A percentile compares a stretch with the other conserved stretches of the same genome.
Conservation (phyloP, 2,329 filamentous ascomycete genomes). For the Furcasterigmium furcatum region DNA sequence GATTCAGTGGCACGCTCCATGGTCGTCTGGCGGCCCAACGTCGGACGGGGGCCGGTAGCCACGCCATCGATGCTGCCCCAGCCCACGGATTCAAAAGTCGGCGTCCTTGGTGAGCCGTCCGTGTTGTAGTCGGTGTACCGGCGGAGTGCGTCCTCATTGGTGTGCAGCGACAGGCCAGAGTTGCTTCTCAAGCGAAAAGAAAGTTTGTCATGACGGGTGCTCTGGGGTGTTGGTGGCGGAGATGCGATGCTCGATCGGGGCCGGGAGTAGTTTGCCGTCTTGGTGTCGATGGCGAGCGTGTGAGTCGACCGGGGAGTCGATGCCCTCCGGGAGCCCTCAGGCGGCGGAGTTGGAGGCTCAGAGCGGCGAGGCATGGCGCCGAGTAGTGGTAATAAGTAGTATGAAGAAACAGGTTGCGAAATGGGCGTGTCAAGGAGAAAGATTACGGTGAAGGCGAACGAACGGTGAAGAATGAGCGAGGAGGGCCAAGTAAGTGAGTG, state of each 20-base stretch:
- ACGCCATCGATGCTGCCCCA: conserved; percentile 16
- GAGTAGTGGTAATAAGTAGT: background rate
- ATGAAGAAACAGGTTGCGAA: too few relatives aligned
- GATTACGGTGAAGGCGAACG: background rate
- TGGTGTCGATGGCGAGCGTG: conserved; percentile 1
- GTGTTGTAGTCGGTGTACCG: conserved; percentile 43
- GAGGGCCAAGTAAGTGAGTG: background rate
- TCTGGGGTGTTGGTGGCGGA: conserved; percentile 18
- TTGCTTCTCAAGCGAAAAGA: conserved; percentile 36
- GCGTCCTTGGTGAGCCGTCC: conserved; percentile 29
- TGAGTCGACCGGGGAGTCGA: background rate
- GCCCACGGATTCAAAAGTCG: conserved; percentile 9
- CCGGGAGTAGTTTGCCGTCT: background rate
- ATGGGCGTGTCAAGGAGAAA: too few relatives aligned
- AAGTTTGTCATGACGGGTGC: conserved; percentile 15
- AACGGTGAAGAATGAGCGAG: background rate
- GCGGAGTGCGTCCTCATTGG: conserved; percentile 38
- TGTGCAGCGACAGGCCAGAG: conserved; percentile 41
- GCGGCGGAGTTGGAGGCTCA: background rate
- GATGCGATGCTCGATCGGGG: conserved; percentile 13
- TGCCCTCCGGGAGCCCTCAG: background rate
- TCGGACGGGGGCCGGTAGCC: conserved; percentile 5
- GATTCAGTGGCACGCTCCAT: conserved; percentile 2
- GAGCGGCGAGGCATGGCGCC: background rate
- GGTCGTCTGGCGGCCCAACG: conserved; percentile 5